Percentiles rank a stretch among this genome's conserved stretches.
These are phyloP conservation scores for Scytalidium sp. DNA, from an alignment of 2,329 filamentous ascomycete genomes.

Conservation along the genomic window DNA sequence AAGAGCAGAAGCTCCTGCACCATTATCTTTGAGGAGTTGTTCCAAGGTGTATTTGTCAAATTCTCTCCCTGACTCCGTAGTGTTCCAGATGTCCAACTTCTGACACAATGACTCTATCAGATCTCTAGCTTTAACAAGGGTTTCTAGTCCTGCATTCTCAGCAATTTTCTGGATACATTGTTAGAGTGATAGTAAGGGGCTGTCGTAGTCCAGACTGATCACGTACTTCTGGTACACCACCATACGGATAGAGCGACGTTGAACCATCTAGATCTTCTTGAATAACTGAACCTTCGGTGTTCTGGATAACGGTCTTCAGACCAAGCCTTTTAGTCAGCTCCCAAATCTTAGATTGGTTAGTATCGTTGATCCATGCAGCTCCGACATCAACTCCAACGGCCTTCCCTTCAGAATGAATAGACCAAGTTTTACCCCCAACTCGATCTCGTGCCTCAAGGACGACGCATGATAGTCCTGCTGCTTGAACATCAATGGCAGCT, in stretches of 20 bases:
- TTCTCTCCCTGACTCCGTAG: neutral
- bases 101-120: neutral
- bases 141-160: neutral
- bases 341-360: conserved; percentile 31
- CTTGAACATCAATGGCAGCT: conserved; percentile 13
- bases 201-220: neutral
- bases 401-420: conserved; percentile 18
- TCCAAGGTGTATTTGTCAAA: conserved; percentile 1
- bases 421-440: conserved; percentile 38
- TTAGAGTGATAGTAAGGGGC: neutral
- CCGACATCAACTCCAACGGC: conserved; percentile 47
- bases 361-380: conserved; percentile 55
- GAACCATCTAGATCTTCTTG: conserved; percentile 36
- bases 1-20: conserved; percentile 6
- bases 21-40: conserved; percentile 6
- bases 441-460: conserved; percentile 40
- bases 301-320: conserved; percentile 44
- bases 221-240: conserved; percentile 25
- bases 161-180: neutral
- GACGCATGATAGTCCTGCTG: conserved; percentile 16
- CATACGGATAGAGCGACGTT: conserved; percentile 29
- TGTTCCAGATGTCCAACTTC: neutral
- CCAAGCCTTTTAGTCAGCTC: conserved; percentile 37
- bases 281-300: conserved; percentile 40
- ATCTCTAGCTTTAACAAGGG: neutral